Evolutionary conservation across 257 asterid genomes (phyloP).

Genomic region (Lantana camara): DNA sequence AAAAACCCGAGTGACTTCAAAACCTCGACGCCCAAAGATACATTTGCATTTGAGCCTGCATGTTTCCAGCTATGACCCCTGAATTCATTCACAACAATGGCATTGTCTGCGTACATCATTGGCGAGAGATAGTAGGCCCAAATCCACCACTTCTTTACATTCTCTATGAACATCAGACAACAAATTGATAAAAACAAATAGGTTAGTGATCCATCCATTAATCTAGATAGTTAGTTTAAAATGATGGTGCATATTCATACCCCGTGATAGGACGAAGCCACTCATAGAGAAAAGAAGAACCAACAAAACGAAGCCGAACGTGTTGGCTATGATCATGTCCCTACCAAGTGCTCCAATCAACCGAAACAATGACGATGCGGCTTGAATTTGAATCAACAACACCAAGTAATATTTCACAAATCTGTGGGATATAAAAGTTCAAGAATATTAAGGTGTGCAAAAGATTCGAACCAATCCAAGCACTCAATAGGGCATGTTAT

Average conservation of each 20-base stretch:
- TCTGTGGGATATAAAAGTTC: constrained; percentile 28
- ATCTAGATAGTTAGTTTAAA: too few species aligned
- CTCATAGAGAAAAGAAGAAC: constrained; percentile 44
- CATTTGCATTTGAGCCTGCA: constrained; percentile 37
- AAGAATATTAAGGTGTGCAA: background rate
- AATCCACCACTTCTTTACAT: constrained; percentile 44
- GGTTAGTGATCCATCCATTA: too few species aligned
- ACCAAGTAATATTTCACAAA: constrained; percentile 46
- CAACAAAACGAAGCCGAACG: constrained; percentile 47
- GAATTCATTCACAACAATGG: constrained; percentile 51
- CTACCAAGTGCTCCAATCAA: constrained; percentile 59
- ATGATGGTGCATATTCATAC: constrained; percentile 26
- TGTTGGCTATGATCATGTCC: constrained; percentile 56
- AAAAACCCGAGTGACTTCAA: constrained; percentile 44
- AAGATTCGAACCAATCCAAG: background rate
- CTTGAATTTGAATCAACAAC: constrained; percentile 41
- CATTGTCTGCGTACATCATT: constrained; percentile 51
- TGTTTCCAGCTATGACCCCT: constrained; percentile 51
- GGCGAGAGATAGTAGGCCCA: constrained; percentile 46
- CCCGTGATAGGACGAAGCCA: constrained; percentile 56
- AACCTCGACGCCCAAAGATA: constrained; percentile 43
- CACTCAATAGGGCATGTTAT: background rate
- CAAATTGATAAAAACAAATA: too few species aligned
- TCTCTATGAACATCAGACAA: constrained; percentile 12
- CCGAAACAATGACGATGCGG: constrained; percentile 55